phyloP scores from a whole-genome alignment of 2,329 filamentous ascomycete genomes.

The Arthrobotrys musiformis region DNA sequence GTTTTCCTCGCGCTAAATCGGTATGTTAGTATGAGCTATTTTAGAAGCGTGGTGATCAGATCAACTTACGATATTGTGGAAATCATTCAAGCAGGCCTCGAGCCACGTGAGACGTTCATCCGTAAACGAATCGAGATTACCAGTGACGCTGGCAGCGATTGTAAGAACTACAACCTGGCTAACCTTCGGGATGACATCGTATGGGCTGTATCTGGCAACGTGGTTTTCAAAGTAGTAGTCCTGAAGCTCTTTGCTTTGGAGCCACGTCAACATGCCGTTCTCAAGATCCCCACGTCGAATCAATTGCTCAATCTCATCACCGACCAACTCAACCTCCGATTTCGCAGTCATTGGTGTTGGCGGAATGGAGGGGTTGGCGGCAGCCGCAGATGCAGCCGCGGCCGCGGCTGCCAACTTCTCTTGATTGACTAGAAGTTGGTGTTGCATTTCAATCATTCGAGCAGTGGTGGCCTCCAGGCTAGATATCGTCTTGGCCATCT shows the following conservation, averaged over 20 bases:
- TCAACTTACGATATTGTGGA: slow-evolving; percentile 61
- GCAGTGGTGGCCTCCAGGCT: slow-evolving; percentile 76
- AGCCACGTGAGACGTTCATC: slow-evolving; percentile 59
- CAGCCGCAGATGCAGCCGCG: slow-evolving; percentile 57
- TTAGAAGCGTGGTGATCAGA: neutral
- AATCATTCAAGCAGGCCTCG: slow-evolving; percentile 58
- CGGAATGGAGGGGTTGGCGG: slow-evolving; percentile 61
- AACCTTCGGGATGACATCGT: slow-evolving; percentile 69
- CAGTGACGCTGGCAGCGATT: slow-evolving; percentile 72
- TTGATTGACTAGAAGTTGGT: slow-evolving; percentile 68
- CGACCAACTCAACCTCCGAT: slow-evolving; percentile 63
- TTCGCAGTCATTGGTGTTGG: slow-evolving; percentile 61
- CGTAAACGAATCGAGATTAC: slow-evolving; percentile 66
- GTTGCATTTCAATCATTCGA: slow-evolving; percentile 74
- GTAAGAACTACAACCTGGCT: slow-evolving; percentile 73
- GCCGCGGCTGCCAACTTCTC: slow-evolving; percentile 57
- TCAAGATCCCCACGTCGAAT: slow-evolving; percentile 73
- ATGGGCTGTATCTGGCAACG: slow-evolving; percentile 66
- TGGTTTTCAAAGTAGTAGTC: slow-evolving; percentile 72
- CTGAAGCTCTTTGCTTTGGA: slow-evolving; percentile 71
- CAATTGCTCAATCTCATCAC: slow-evolving; percentile 71
- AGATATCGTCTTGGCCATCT: slow-evolving; percentile 75
- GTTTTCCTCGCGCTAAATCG: slow-evolving; percentile 64
- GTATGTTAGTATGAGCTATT: slow-evolving; percentile 63
- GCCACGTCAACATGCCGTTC: slow-evolving; percentile 68